phyloP scores from a whole-genome alignment of 2,329 filamentous ascomycete genomes.

The Paecilomyces formosus region DNA sequence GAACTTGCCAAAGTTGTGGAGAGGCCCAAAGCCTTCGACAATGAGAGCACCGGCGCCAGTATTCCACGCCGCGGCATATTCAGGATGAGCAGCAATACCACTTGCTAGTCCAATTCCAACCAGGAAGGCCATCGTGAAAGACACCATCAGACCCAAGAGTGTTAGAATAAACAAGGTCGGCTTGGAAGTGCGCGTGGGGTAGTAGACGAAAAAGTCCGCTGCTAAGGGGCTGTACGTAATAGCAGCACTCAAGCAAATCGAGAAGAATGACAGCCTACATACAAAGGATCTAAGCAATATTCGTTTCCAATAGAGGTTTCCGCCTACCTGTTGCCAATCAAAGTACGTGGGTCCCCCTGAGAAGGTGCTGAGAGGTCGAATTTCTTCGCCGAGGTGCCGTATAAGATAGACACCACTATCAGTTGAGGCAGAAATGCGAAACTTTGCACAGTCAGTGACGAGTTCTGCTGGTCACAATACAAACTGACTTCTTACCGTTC shows the following conservation, averaged over 20 bases:
- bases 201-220: slow-evolving; percentile 64
- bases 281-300: background rate
- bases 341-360: slow-evolving; percentile 43
- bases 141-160: slow-evolving; percentile 48
- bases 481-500: slow-evolving; percentile 42
- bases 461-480: background rate
- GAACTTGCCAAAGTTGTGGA: slow-evolving; percentile 59
- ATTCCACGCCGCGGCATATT: slow-evolving; percentile 52
- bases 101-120: slow-evolving; percentile 57
- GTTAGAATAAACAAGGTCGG: slow-evolving; percentile 51
- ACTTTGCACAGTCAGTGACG: slow-evolving; percentile 21
- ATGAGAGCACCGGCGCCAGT: slow-evolving; percentile 58
- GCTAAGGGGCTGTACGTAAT: slow-evolving; percentile 57
- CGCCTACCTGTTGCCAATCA: slow-evolving; percentile 41
- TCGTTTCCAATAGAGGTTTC: background rate
- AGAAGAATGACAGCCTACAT: slow-evolving; percentile 58
- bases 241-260: slow-evolving; percentile 57
- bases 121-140: slow-evolving; percentile 55
- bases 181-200: slow-evolving; percentile 46
- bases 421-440: slow-evolving; percentile 60
- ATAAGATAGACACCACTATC: slow-evolving; percentile 53
- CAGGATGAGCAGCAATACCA: slow-evolving; percentile 44
- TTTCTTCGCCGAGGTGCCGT: slow-evolving; percentile 52
- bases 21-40: slow-evolving; percentile 52
- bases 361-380: slow-evolving; percentile 51